phyloP scores from a whole-genome alignment of 2,329 filamentous ascomycete species.

The Claviceps lovelessii region DNA sequence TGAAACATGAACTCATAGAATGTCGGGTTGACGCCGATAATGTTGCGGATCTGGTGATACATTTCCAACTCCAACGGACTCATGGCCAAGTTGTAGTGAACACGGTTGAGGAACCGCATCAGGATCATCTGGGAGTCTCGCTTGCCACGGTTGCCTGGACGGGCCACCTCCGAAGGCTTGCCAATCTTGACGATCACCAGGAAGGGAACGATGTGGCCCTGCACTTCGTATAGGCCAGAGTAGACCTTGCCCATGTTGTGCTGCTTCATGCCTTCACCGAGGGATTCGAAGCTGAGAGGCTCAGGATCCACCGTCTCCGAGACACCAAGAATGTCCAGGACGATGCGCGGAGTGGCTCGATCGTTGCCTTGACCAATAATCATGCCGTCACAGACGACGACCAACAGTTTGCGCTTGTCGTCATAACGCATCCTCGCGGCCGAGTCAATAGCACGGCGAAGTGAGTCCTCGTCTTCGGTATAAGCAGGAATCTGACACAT shows the following conservation, averaged over 20 bases:
- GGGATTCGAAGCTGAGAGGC: slow-evolving; percentile 87
- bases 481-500: slow-evolving; percentile 97
- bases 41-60: slow-evolving; percentile 96
- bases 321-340: slow-evolving; percentile 91
- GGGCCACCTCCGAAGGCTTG: slow-evolving; percentile 92
- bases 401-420: slow-evolving; percentile 90
- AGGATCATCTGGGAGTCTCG: slow-evolving; percentile 97
- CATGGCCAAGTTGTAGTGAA: slow-evolving; percentile 96
- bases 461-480: slow-evolving; percentile 93
- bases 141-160: slow-evolving; percentile 94
- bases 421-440: slow-evolving; percentile 92
- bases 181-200: slow-evolving; percentile 93
- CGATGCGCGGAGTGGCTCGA: slow-evolving; percentile 84
- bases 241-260: slow-evolving; percentile 99
- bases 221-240: slow-evolving; percentile 91
- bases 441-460: slow-evolving; percentile 93
- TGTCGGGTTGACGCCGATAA: slow-evolving; percentile 94
- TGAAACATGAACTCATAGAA: slow-evolving; percentile 96
- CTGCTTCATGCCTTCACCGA: slow-evolving; percentile 91
- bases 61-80: slow-evolving; percentile 93
- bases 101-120: slow-evolving; percentile 98
- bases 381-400: slow-evolving; percentile 95
- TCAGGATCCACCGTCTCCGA: slow-evolving; percentile 89
- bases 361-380: slow-evolving; percentile 99
- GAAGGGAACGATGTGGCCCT: slow-evolving; percentile 96